Percentiles rank a stretch among this genome's conserved stretches.
These are phyloP conservation scores for Tolypocladium album DNA, from an alignment of 2,329 filamentous ascomycete genomes.

Conservation along the genomic window DNA sequence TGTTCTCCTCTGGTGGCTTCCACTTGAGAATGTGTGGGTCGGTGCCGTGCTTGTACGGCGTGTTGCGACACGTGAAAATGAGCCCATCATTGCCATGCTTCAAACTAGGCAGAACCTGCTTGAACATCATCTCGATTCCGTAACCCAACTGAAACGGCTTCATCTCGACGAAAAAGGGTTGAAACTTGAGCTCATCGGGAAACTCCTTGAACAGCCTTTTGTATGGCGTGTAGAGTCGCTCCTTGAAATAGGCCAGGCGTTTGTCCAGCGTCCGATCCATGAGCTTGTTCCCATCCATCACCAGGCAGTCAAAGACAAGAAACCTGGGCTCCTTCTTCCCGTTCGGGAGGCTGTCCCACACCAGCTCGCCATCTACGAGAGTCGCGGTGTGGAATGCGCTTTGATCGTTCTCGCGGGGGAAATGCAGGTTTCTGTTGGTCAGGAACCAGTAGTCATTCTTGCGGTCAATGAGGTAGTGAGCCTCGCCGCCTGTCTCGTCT, in stretches of 20 bases:
- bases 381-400: slow-evolving; percentile 67
- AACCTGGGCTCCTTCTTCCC: slow-evolving; percentile 66
- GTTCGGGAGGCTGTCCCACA: slow-evolving; percentile 65
- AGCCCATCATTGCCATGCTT: slow-evolving; percentile 93
- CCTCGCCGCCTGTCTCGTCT: slow-evolving; percentile 50
- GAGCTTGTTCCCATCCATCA: slow-evolving; percentile 64
- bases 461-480: slow-evolving; percentile 90
- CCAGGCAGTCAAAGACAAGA: slow-evolving; percentile 87
- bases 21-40: slow-evolving; percentile 93
- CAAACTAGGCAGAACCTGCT: slow-evolving; percentile 69
- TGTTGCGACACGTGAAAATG: slow-evolving; percentile 91
- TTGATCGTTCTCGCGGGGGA: slow-evolving; percentile 59
- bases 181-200: slow-evolving; percentile 57
- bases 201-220: slow-evolving; percentile 50
- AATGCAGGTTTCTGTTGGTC: slow-evolving; percentile 58
- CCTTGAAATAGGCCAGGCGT: slow-evolving; percentile 75
- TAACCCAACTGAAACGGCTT: slow-evolving; percentile 88
- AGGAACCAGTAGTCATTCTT: slow-evolving; percentile 96
- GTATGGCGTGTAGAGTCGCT: slow-evolving; percentile 65
- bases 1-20: slow-evolving; percentile 94
- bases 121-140: slow-evolving; percentile 86
- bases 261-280: slow-evolving; percentile 79
- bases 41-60: slow-evolving; percentile 79
- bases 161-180: slow-evolving; percentile 73
- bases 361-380: slow-evolving; percentile 85